Percentiles rank a stretch among this genome's conserved stretches.
These are phyloP conservation scores for Candida coquimbonensis DNA, from an alignment of 805 yeast genomes.

Conservation along the genomic window DNA sequence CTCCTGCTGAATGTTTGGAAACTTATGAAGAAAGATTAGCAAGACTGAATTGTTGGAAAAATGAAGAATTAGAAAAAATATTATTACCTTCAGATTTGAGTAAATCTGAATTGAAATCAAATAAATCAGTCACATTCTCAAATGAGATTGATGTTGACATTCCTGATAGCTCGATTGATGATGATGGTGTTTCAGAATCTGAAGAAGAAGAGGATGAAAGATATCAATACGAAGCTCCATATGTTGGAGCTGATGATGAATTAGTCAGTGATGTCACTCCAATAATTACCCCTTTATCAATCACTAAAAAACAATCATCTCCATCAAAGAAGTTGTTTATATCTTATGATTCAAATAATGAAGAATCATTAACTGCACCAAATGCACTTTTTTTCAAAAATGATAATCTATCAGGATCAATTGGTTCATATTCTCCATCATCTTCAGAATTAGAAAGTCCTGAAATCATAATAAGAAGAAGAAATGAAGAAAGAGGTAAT, in stretches of 20 bases:
- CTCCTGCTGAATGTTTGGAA: slow-evolving; percentile 93
- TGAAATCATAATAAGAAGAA: slow-evolving; percentile 15
- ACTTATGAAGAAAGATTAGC: slow-evolving; percentile 89
- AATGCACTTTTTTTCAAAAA: slow-evolving; percentile 23
- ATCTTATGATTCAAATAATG: slow-evolving; percentile 15
- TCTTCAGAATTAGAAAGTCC: slow-evolving; percentile 39
- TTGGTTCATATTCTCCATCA: slow-evolving; percentile 41
- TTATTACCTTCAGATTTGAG: slow-evolving; percentile 9
- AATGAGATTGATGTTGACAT: slow-evolving; percentile 12
- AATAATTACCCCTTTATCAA: slow-evolving; percentile 15
- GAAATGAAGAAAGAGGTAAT: slow-evolving; percentile 16
- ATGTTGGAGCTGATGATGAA: slow-evolving; percentile 16
- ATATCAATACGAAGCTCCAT: slow-evolving; percentile 7
- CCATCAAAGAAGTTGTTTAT: too few species aligned
- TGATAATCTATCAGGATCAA: slow-evolving; percentile 30
- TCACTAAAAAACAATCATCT: slow-evolving; percentile 11
- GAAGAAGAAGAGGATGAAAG: slow-evolving; percentile 1
- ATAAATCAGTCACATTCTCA: slow-evolving; percentile 20
- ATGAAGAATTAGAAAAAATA: slow-evolving; percentile 47
- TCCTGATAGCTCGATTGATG: slow-evolving; percentile 13
- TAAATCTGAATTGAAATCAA: slow-evolving; percentile 4
- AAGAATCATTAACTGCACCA: slow-evolving; percentile 22
- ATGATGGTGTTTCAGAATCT: slow-evolving; percentile 14
- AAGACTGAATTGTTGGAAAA: slow-evolving; percentile 84
- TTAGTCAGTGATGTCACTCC: slow-evolving; percentile 16